Conservation (phyloP, 2,329 filamentous ascomycete genomes). For the Alternaria sp. region DNA sequence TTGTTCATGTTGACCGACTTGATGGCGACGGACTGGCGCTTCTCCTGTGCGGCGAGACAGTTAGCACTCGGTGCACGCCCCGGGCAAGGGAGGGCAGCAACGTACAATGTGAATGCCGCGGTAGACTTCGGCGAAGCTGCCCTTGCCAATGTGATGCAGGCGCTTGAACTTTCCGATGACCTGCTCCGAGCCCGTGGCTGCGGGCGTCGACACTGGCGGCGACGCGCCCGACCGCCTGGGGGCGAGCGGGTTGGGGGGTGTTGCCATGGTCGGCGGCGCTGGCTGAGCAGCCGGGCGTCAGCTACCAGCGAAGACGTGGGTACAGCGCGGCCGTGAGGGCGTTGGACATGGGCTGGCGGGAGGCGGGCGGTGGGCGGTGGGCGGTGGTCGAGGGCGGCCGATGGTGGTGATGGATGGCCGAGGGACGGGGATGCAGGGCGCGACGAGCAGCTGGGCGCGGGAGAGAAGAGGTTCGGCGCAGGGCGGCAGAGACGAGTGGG, state of each 20-base stretch:
- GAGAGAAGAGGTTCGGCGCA: background rate
- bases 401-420: conserved; percentile 13
- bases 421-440: conserved; percentile 2
- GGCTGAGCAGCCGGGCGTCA: conserved; percentile 35
- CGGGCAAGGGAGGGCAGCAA: background rate
- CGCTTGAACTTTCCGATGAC: conserved; percentile 79
- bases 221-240: conserved; percentile 47
- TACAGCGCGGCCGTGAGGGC: conserved; percentile 46
- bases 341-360: conserved; percentile 47
- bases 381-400: conserved; percentile 2
- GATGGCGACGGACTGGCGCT: conserved; percentile 85
- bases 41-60: conserved; percentile 62
- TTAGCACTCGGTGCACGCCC: background rate
- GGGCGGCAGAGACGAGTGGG: background rate
- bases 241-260: conserved; percentile 36
- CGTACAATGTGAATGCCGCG: conserved; percentile 80
- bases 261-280: conserved; percentile 46
- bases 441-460: background rate
- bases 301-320: conserved; percentile 49
- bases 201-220: conserved; percentile 41
- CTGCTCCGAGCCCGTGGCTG: conserved; percentile 28
- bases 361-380: conserved; percentile 5
- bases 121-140: conserved; percentile 97
- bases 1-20: conserved; percentile 93
- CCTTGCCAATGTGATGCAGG: conserved; percentile 91